Base-by-base conservation (phyloP, 805 yeast species). In the Sungouiella thailandica region DNA sequence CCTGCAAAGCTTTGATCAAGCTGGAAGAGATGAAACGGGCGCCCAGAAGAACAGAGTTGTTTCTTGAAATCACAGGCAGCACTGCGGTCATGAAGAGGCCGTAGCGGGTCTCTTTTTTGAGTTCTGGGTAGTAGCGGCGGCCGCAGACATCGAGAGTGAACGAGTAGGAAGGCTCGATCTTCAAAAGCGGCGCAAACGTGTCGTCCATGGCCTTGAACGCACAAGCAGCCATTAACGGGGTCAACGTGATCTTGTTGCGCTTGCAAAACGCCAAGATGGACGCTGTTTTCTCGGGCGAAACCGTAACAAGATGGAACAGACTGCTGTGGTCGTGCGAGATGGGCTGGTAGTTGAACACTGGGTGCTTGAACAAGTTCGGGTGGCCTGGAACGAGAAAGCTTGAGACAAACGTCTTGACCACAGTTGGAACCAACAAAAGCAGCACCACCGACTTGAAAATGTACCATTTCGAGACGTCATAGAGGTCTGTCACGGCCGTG, bases 101-200 rank as follows among this genome's bases (percentile, higher is more conserved):
- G 23, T 37, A 44, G 9, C 39, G 35, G 2, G 34, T 29, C 17
- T 35, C 24, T 10, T 31, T 5, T 7, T 25, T 23, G 12, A 14
- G 23, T 5, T 33, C 34, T 5, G 49, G 49, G 15, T 23, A 37
- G 16, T 20, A 42, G 10, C 44, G 24, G 7, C 49, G 37, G 17
- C 49, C 49, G 14, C 39, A 33, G 5, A 44, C 29, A 16, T 28
- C 26, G 23, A 35, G 25, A 5, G 37, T 37, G 17, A 16, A 17
- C 6, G 4, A 23, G 15, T 22, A n/a, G 5, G 25, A 8, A 5
- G 7, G 23, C 1, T 29, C 4, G 1, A 11, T 23, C 8, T 15
- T 15, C 20, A 35, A 14, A 8, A 22, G 23, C 8, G 44, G 35
- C 7, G 14, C 14, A 9, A 43, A 24, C 4, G 31, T 16, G 8